Evolutionary conservation across 768 basidiomycete species (phyloP).

Genomic region (Phylloporus arenicola): DNA sequence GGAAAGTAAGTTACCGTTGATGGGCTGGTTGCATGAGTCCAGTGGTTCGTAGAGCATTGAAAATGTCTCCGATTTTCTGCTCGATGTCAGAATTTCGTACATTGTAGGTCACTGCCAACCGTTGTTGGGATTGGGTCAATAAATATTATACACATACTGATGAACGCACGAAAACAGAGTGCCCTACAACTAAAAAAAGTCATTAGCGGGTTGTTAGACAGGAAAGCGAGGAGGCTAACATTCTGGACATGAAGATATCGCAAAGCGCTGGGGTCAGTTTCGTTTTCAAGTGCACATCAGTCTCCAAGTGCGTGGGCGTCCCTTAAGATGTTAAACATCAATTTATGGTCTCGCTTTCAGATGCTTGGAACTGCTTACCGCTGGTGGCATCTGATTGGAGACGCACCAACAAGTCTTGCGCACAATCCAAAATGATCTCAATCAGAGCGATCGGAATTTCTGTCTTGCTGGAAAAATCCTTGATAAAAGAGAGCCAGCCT

Average conservation of each 20-base stretch:
- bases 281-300: slow-evolving; percentile 3
- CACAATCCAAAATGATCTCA: slow-evolving; percentile 18
- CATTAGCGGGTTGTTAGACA: too few species aligned
- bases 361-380: slow-evolving; percentile 19
- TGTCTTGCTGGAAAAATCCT: slow-evolving; percentile 12
- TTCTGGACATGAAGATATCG: too few species aligned
- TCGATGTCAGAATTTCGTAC: background rate
- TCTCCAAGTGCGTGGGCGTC: background rate
- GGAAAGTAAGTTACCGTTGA: background rate
- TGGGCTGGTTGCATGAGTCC: slow-evolving; percentile 5
- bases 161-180: too few species aligned
- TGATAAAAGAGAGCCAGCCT: slow-evolving; percentile 42
- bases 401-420: slow-evolving; percentile 24
- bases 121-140: background rate
- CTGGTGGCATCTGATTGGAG: slow-evolving; percentile 25
- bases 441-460: slow-evolving; percentile 36
- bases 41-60: slow-evolving; percentile 8
- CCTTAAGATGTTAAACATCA: background rate
- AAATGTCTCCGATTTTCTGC: slow-evolving; percentile 4
- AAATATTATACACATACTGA: too few species aligned
- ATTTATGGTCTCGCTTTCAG: too few species aligned
- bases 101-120: slow-evolving; percentile 27
- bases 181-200: too few species aligned
- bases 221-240: too few species aligned
- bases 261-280: slow-evolving; percentile 14